phyloP scores from a whole-genome alignment of 2,329 filamentous ascomycete genomes.

The Xylariaceae sp. region DNA sequence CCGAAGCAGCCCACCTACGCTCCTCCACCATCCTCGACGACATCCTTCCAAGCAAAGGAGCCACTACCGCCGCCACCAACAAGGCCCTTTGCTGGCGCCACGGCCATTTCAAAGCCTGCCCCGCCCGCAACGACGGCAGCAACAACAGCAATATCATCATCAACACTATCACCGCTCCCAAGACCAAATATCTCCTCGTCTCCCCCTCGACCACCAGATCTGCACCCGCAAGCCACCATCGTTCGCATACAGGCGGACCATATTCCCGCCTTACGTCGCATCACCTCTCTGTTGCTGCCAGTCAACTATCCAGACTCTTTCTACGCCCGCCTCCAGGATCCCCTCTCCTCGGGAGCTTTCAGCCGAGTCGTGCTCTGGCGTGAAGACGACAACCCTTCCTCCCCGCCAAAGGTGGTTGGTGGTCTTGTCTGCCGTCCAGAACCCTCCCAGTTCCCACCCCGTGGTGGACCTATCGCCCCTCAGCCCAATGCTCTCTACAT shows the following conservation, averaged over 20 bases:
- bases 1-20: constrained; percentile 44
- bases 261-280: constrained; percentile 56
- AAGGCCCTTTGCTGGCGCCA: not conserved
- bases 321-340: constrained; percentile 53
- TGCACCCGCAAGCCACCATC: constrained; percentile 48
- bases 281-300: constrained; percentile 62
- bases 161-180: constrained; percentile 17
- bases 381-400: constrained; percentile 35
- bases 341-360: constrained; percentile 47
- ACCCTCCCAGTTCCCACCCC: constrained; percentile 28
- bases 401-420: constrained; percentile 53
- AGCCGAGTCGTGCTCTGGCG: constrained; percentile 59
- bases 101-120: constrained; percentile 5
- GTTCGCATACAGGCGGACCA: constrained; percentile 47
- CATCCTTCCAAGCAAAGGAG: constrained; percentile 2
- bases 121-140: constrained; percentile 17
- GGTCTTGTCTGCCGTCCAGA: constrained; percentile 62
- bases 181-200: no score
- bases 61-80: constrained; percentile 13
- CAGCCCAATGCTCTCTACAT: constrained; percentile 55
- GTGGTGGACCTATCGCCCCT: constrained; percentile 8
- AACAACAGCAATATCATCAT: constrained; percentile 2
- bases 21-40: constrained; percentile 32
- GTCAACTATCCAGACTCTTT: constrained; percentile 62
- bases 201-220: constrained; percentile 24